These are phyloP conservation scores for Aspergillus caelatus DNA, from an alignment of 2,329 filamentous ascomycete genomes.

Conservation along the genomic window DNA sequence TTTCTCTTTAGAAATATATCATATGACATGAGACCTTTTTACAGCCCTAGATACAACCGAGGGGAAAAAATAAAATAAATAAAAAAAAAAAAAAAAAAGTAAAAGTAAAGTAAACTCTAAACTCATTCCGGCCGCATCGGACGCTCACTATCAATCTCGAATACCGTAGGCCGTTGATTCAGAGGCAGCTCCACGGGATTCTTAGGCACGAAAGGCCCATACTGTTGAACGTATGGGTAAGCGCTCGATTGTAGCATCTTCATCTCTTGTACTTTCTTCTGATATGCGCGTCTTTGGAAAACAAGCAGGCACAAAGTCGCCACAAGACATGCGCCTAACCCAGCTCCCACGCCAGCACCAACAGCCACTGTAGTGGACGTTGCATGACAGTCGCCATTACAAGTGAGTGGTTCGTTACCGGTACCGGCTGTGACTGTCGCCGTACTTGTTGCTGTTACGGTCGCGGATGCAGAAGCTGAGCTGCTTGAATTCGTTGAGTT, in stretches of 20 bases:
- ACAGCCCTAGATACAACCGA: neutral
- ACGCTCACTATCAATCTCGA: neutral
- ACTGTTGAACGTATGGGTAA: neutral
- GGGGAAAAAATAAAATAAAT: no score
- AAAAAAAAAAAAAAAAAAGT: no score
- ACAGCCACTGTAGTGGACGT: neutral
- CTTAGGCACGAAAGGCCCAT: neutral
- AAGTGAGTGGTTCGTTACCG: neutral
- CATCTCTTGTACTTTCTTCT: slow-evolving; percentile 1
- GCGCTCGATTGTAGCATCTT: neutral
- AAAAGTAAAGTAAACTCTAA: neutral
- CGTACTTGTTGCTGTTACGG: neutral
- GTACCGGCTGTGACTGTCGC: neutral
- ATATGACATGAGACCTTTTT: no score
- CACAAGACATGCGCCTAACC: slow-evolving; percentile 6
- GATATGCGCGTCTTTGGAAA: slow-evolving; percentile 8
- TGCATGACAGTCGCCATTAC: neutral
- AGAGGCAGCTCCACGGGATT: neutral
- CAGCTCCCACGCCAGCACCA: slow-evolving; percentile 5
- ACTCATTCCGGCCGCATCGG: neutral
- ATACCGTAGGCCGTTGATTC: neutral
- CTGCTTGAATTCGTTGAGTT: neutral
- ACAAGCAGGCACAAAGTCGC: neutral
- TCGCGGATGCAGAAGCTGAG: neutral
- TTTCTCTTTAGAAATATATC: neutral